Evolutionary conservation across 768 basidiomycete species (phyloP).

Genomic region (Hirschioporus abietinus): DNA sequence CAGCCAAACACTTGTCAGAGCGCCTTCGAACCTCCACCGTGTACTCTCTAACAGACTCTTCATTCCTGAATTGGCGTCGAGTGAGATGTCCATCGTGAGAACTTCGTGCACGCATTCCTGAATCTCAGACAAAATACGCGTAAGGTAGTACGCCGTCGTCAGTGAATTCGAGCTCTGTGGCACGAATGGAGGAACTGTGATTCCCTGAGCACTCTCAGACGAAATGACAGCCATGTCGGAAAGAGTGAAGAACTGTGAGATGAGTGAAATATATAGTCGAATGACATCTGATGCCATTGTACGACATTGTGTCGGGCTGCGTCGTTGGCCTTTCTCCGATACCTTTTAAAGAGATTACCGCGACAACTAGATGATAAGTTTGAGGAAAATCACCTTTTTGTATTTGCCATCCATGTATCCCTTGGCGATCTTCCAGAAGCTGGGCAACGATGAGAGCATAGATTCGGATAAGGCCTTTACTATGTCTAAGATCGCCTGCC

Average conservation of each 20-base stretch:
- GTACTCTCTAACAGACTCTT: conserved; percentile 74
- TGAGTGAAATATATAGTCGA: conserved; percentile 75
- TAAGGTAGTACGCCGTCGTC: conserved; percentile 76
- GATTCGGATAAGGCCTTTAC: conserved; percentile 86
- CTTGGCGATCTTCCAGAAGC: conserved; percentile 90
- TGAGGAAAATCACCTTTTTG: conserved; percentile 54
- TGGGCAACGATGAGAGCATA: conserved; percentile 78
- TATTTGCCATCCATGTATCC: conserved; percentile 92
- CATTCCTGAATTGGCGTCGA: conserved; percentile 63
- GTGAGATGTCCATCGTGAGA: conserved; percentile 70
- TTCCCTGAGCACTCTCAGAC: conserved; percentile 29
- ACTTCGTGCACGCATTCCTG: conserved; percentile 84
- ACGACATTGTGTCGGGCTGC: conserved; percentile 77
- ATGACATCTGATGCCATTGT: conserved; percentile 87
- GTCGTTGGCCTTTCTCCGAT: conserved; percentile 44
- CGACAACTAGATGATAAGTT: conserved; percentile 12
- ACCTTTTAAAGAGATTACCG: conserved; percentile 17
- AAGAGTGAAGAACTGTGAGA: conserved; percentile 82
- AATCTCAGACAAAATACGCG: conserved; percentile 77
- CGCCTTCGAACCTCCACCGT: conserved; percentile 85
- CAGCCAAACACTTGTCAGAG: conserved; percentile 74
- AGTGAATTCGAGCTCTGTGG: conserved; percentile 77
- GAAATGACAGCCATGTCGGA: conserved; percentile 74
- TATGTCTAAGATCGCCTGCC: conserved; percentile 74
- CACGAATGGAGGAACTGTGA: conserved; percentile 44